phyloP scores from a whole-genome alignment of 305 asterid genomes.

The Ilex paraguariensis region DNA sequence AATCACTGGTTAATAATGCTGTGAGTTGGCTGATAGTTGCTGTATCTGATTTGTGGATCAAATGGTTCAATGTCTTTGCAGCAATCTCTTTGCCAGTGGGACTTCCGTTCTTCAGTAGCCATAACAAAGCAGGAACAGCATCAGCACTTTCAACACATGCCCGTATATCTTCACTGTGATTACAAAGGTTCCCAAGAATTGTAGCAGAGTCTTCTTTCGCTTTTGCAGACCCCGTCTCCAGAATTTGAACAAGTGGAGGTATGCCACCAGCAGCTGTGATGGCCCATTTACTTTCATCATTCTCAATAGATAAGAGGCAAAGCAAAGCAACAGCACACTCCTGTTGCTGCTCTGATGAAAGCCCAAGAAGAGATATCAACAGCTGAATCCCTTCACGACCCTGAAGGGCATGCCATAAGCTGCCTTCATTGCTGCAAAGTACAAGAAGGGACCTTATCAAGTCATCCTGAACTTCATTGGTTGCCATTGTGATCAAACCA shows the following conservation, averaged over 20 bases:
- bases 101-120: constrained; percentile 98
- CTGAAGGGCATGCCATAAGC: constrained; percentile 95
- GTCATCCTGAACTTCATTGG: constrained; percentile 93
- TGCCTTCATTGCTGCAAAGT: constrained; percentile 87
- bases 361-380: constrained; percentile 94
- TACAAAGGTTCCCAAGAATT: constrained; percentile 96
- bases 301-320: constrained; percentile 85
- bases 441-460: constrained; percentile 73
- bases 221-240: constrained; percentile 93
- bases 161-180: constrained; percentile 99
- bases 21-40: constrained; percentile 99
- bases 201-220: constrained; percentile 99
- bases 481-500: constrained; percentile 97
- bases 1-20: constrained; percentile 83
- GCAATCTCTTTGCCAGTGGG: constrained; percentile 96
- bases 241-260: constrained; percentile 98
- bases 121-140: constrained; percentile 95
- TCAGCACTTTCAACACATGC: constrained; percentile 99
- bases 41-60: constrained; percentile 99
- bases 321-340: constrained; percentile 98
- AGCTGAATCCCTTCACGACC: constrained; percentile 99
- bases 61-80: constrained; percentile 91
- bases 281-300: constrained; percentile 99
- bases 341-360: constrained; percentile 99
- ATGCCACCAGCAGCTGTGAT: constrained; percentile 99